These are phyloP conservation scores for Moesziomyces sp. DNA, from an alignment of 1,284 basidiomycete genomes.

Conservation along the genomic window DNA sequence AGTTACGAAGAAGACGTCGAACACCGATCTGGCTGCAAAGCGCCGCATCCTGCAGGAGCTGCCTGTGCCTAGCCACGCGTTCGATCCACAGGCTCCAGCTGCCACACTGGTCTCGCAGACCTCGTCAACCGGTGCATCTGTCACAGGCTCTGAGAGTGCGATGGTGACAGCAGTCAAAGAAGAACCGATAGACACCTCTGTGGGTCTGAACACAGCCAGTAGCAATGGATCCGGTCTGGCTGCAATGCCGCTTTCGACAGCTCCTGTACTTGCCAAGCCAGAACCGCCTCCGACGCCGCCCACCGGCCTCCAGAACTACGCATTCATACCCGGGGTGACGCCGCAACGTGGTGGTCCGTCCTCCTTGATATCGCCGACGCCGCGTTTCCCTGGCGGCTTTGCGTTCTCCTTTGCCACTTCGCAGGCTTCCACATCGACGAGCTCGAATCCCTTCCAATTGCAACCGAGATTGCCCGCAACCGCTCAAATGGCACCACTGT, in stretches of 20 bases:
- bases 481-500: conserved; percentile 25
- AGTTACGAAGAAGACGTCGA: conserved; percentile 10
- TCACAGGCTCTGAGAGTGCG: background rate
- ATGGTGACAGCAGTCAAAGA: conserved; percentile 1
- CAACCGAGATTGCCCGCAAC: conserved; percentile 17
- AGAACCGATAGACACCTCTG: conserved; percentile 9
- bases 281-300: conserved; percentile 34
- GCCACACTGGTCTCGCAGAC: too few species aligned
- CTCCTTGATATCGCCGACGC: conserved; percentile 23
- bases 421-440: conserved; percentile 2
- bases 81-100: conserved; percentile 1
- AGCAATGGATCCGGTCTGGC: background rate
- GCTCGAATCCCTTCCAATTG: conserved; percentile 8
- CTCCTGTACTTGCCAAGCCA: background rate
- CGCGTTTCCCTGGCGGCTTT: conserved; percentile 37
- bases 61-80: conserved; percentile 25
- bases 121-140: background rate
- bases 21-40: conserved; percentile 16
- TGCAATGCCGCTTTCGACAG: background rate
- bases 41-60: conserved; percentile 31
- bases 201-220: background rate
- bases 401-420: conserved; percentile 18
- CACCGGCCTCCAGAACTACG: conserved; percentile 26
- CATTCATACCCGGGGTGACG: conserved; percentile 35
- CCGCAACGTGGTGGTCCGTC: conserved; percentile 16